Conservation (phyloP, 306 rosid species). For the Glycine tomentella region DNA sequence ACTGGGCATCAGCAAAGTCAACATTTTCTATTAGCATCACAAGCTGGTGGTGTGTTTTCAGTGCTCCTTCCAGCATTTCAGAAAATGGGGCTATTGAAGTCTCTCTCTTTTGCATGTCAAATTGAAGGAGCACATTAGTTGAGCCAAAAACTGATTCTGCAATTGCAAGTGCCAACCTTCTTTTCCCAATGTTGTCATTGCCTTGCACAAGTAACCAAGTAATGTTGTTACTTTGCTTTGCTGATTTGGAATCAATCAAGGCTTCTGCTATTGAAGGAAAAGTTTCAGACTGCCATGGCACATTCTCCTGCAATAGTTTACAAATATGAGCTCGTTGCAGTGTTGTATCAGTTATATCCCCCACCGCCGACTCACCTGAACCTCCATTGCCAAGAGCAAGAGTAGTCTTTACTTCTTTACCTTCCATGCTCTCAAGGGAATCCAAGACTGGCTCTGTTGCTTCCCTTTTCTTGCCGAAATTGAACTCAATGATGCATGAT, state of each 20-base stretch:
- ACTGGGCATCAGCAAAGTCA: conserved; percentile 68
- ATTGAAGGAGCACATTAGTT: conserved; percentile 57
- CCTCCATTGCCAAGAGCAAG: conserved; percentile 79
- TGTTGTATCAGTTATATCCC: conserved; percentile 55
- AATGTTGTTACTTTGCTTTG: conserved; percentile 47
- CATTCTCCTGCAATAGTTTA: conserved; percentile 73
- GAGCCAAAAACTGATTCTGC: conserved; percentile 83
- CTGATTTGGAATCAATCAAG: conserved; percentile 56
- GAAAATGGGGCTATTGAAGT: conserved; percentile 43
- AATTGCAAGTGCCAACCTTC: conserved; percentile 69
- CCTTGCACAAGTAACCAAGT: conserved; percentile 76
- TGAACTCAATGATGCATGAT: conserved; percentile 81
- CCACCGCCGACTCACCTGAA: conserved; percentile 51
- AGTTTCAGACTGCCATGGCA: conserved; percentile 87
- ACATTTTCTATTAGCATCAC: conserved; percentile 71
- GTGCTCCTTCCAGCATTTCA: conserved; percentile 54
- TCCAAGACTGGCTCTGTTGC: conserved; percentile 57
- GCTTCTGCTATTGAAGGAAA: conserved; percentile 75
- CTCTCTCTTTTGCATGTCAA: conserved; percentile 62
- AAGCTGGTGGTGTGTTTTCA: conserved; percentile 62
- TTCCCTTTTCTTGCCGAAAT: conserved; percentile 55
- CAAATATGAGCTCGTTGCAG: conserved; percentile 63
- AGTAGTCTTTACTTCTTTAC: conserved; percentile 71
- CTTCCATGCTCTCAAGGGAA: conserved; percentile 59
- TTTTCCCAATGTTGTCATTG: conserved; percentile 72